phyloP scores from a whole-genome alignment of 1,284 basidiomycete genomes.

The Ustilago hordei region DNA sequence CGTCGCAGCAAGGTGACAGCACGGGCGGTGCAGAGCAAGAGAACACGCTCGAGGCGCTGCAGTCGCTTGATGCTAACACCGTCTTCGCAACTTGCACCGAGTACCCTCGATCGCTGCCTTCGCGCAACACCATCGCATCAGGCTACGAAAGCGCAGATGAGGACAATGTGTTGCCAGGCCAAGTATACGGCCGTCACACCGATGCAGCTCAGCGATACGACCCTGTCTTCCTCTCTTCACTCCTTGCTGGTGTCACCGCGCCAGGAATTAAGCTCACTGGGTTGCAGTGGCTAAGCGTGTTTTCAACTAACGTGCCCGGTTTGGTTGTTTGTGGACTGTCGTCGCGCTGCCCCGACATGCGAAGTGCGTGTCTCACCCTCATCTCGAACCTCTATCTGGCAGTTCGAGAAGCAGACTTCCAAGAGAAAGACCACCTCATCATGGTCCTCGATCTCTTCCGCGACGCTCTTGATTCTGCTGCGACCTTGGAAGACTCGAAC shows the following conservation, averaged over 20 bases:
- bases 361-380: slow-evolving; percentile 72
- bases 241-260: slow-evolving; percentile 77
- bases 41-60: slow-evolving; percentile 75
- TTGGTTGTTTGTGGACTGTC: slow-evolving; percentile 81
- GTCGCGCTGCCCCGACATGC: slow-evolving; percentile 76
- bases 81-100: slow-evolving; percentile 80
- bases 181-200: slow-evolving; percentile 40
- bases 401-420: slow-evolving; percentile 77
- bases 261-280: slow-evolving; percentile 74
- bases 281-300: slow-evolving; percentile 84
- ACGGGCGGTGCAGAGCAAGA: not conserved
- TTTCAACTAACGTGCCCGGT: slow-evolving; percentile 83
- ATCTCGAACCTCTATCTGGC: slow-evolving; percentile 71
- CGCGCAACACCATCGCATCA: slow-evolving; percentile 22
- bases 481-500: slow-evolving; percentile 20
- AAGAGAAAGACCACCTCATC: slow-evolving; percentile 82
- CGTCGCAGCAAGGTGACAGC: slow-evolving; percentile 9
- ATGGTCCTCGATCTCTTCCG: slow-evolving; percentile 80
- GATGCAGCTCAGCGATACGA: slow-evolving; percentile 75
- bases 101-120: slow-evolving; percentile 74
- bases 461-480: slow-evolving; percentile 33
- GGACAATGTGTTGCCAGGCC: slow-evolving; percentile 13
- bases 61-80: slow-evolving; percentile 77
- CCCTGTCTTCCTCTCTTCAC: slow-evolving; percentile 80
- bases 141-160: slow-evolving; percentile 20